A percentile compares a stretch with the other conserved stretches of the same genome.
Evolutionary conservation across 2,329 filamentous ascomycete species (phyloP).

Genomic region (Epichloe bromicola): DNA sequence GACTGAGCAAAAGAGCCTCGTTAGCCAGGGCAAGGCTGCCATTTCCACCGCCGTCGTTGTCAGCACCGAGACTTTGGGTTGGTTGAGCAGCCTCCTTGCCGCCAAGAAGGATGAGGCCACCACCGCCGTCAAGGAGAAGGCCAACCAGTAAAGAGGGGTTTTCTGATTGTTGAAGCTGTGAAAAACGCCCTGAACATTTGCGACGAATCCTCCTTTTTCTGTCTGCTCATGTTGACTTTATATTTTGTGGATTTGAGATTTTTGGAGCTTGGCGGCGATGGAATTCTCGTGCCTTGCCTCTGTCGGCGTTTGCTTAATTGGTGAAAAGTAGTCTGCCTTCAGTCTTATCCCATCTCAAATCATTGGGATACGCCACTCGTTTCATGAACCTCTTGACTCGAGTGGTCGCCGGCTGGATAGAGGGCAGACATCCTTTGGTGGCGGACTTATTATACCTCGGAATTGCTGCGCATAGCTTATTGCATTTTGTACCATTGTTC

Average conservation of each 20-base stretch:
- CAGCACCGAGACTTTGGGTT: conserved; percentile 49
- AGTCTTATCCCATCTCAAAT: too few species aligned
- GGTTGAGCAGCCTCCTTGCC: conserved; percentile 45
- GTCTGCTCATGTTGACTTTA: too few species aligned
- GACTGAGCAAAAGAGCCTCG: conserved; percentile 46
- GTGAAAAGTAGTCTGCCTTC: neutral
- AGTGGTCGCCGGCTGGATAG: neutral
- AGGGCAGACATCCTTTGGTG: neutral
- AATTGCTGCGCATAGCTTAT: conserved; percentile 2
- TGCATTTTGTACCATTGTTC: neutral
- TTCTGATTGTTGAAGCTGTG: neutral
- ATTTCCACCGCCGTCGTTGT: conserved; percentile 56
- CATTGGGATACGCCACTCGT: neutral
- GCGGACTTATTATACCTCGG: conserved; percentile 3
- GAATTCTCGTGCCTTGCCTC: neutral
- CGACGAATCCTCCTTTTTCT: too few species aligned
- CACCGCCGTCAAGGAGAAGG: conserved; percentile 39
- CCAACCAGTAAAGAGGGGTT: conserved; percentile 24
- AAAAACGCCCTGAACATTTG: neutral
- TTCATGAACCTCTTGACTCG: neutral
- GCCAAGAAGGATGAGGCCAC: conserved; percentile 50
- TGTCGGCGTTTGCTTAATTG: neutral
- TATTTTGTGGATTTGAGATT: neutral
- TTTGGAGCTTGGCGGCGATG: neutral
- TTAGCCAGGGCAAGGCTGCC: conserved; percentile 58